These are phyloP conservation scores for Rhipidocladum racemiflorum DNA, from an alignment of 176 grass and related monocot species.

Conservation along the genomic window DNA sequence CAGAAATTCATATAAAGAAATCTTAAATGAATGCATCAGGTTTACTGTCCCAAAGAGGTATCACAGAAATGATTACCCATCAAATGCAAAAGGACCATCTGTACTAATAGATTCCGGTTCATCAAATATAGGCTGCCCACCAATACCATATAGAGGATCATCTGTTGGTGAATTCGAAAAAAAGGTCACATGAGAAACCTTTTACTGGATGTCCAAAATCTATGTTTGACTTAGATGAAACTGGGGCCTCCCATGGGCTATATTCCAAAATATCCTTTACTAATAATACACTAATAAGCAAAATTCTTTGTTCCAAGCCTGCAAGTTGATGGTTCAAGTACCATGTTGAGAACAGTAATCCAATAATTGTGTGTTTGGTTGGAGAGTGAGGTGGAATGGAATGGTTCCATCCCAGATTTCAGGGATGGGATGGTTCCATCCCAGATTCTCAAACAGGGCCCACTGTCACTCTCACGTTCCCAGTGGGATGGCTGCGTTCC, in stretches of 20 bases:
- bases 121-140: slow-evolving; percentile 58
- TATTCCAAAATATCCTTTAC: too few species aligned
- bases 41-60: background rate
- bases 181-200: background rate
- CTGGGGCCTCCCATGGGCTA: background rate
- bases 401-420: too few species aligned
- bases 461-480: too few species aligned
- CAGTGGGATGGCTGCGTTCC: too few species aligned
- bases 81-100: slow-evolving; percentile 56
- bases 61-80: slow-evolving; percentile 55
- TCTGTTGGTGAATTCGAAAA: slow-evolving; percentile 32
- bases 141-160: slow-evolving; percentile 84
- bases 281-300: too few species aligned
- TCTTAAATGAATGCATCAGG: too few species aligned
- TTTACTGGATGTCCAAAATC: background rate
- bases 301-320: background rate
- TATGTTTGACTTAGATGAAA: background rate
- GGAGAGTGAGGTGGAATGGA: too few species aligned
- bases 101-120: slow-evolving; percentile 27
- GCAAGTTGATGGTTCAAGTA: background rate
- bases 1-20: background rate
- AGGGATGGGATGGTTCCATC: too few species aligned
- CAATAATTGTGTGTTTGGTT: background rate
- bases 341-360: background rate
- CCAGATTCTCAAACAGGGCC: too few species aligned